Evolutionary conservation across 495 filamentous ascomycete genomes (phyloP), one percentile per base, ranked within the genome.

Genomic region (Podospora didyma): DNA sequence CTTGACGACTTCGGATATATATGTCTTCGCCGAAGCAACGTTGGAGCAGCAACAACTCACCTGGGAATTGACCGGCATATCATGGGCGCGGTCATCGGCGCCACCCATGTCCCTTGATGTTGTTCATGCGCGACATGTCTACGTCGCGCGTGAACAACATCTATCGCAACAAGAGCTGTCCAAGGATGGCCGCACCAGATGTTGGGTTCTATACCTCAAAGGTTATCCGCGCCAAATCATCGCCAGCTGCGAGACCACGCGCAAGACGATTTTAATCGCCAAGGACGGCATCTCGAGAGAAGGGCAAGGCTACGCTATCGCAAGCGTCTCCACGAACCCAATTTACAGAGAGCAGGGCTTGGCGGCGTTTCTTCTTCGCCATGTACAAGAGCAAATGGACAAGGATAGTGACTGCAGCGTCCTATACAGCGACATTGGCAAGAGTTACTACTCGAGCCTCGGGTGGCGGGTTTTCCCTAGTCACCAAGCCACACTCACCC

Each of bases 381-480:
- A 74, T 54, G 53, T 79, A 50, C 71, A 74, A 73, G 51, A 73
- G 45, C 73, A 70, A 35, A 77, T 79, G 31, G 72, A 76, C 17
- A 65, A 71, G 47, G 72, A 73, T 24, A 73, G 73, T 19, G 63
- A 82, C 24, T 89, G 87, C 69, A 86, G 85, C 11, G 82, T 90
- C 11, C 69, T 97, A 21, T 97, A 85, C 73, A 96, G 90, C 17
- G 92, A 96, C 70, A 95, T 96, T 66, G 92, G 92, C 7, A 92
- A 90, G 74, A 72, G 73, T 20, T 96, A 92, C 71, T 97, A 96
- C 71, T 78, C 88, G 3, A 79, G 79, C 45, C 81, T 84, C 57
- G 92, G 92, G 20, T 96, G 92, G 92, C 67, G 79, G 28, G 77
- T 84, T 0, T 91, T 86, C 63, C 72, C 76, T 2, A 90, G 87